A percentile compares a stretch with the other conserved stretches of the same genome.
Evolutionary conservation across 305 asterid species (phyloP).

Genomic region (Fraxinus velutina): DNA sequence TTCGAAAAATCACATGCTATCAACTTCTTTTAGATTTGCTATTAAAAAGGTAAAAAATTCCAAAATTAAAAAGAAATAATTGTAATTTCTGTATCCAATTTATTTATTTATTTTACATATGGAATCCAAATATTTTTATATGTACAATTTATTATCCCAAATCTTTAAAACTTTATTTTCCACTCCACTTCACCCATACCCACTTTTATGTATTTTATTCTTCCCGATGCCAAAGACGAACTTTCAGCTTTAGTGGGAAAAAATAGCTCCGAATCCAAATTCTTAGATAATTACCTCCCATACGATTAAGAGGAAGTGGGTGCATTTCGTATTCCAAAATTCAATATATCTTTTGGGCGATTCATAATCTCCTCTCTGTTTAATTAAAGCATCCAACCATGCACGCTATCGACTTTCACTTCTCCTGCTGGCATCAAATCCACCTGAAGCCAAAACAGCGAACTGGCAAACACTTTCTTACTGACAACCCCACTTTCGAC

Average conservation of each 20-base stretch:
- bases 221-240: background rate
- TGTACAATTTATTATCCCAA: background rate
- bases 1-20: too few species aligned
- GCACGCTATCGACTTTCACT: background rate
- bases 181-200: background rate
- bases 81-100: background rate
- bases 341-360: background rate
- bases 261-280: background rate
- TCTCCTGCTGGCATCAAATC: background rate
- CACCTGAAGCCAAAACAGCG: background rate
- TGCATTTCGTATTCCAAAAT: background rate
- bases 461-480: background rate
- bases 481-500: background rate
- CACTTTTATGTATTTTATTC: background rate
- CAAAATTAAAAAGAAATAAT: too few species aligned
- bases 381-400: background rate
- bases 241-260: background rate
- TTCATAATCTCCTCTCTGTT: background rate
- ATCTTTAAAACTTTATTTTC: too few species aligned
- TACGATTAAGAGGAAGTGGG: background rate
- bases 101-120: background rate
- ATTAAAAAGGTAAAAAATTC: too few species aligned
- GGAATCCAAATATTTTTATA: background rate
- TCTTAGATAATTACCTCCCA: background rate
- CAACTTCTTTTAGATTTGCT: background rate